Percentiles rank a stretch among this genome's conserved stretches.
Evolutionary conservation across 495 filamentous ascomycete genomes (phyloP).

Genomic region (Echria macrotheca): DNA sequence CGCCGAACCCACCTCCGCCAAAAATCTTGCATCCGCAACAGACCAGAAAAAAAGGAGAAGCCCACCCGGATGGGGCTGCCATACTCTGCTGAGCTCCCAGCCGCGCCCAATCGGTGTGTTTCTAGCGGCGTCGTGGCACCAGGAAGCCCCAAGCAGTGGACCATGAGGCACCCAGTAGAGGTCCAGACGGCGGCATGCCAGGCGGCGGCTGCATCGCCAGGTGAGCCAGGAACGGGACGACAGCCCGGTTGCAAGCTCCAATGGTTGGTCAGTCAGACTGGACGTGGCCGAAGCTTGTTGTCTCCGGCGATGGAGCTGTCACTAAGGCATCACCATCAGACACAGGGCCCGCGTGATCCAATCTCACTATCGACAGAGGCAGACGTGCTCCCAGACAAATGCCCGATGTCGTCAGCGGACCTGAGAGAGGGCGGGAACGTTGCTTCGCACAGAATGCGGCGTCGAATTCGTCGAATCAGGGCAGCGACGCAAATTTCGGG

Average conservation of each 20-base stretch:
- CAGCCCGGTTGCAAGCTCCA: neutral
- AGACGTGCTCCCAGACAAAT: too few species aligned
- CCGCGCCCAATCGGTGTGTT: conserved; percentile 4
- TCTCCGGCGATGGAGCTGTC: too few species aligned
- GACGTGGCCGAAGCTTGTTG: too few species aligned
- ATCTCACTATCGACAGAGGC: too few species aligned
- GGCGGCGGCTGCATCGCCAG: neutral
- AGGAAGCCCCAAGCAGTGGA: neutral
- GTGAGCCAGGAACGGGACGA: neutral
- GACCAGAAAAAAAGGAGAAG: conserved; percentile 1
- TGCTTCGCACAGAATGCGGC: too few species aligned
- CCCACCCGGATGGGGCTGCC: neutral
- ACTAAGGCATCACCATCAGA: too few species aligned
- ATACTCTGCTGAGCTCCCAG: neutral
- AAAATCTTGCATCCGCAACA: neutral
- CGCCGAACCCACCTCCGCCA: neutral
- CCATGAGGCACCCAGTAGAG: neutral
- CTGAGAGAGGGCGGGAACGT: too few species aligned
- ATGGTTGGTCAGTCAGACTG: neutral
- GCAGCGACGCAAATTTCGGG: too few species aligned
- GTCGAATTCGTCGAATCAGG: too few species aligned
- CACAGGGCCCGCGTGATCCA: too few species aligned
- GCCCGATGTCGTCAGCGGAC: too few species aligned
- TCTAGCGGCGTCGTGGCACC: neutral
- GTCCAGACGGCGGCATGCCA: neutral